Conservation (phyloP, 306 rosid species). For the Argentina anserina region DNA sequence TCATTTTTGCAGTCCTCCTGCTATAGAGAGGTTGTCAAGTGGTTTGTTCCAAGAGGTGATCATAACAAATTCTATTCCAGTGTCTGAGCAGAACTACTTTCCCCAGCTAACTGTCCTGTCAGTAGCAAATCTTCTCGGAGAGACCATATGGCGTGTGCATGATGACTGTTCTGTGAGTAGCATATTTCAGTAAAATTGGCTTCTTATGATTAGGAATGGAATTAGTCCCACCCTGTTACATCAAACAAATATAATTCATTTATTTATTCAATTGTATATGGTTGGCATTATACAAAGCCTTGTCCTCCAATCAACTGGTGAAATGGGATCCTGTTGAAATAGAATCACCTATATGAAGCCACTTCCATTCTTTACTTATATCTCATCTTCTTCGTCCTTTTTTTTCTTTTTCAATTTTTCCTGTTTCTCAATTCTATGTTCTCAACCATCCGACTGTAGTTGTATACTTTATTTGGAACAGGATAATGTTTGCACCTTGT, state of each 20-base stretch:
- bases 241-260: constrained; percentile 5
- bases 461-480: neutral
- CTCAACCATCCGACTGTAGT: neutral
- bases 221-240: neutral
- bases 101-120: constrained; percentile 90
- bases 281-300: neutral
- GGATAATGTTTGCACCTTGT: constrained; percentile 4
- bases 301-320: constrained; percentile 10
- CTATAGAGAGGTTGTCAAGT: constrained; percentile 82
- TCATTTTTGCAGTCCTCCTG: constrained; percentile 79
- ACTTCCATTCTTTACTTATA: neutral
- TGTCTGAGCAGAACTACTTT: constrained; percentile 73
- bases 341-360: neutral
- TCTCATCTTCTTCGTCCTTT: neutral
- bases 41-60: constrained; percentile 97
- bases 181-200: constrained; percentile 50
- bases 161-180: constrained; percentile 98
- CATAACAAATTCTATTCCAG: constrained; percentile 85
- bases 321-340: neutral
- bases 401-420: neutral
- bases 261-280: neutral
- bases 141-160: constrained; percentile 99
- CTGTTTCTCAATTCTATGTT: neutral
- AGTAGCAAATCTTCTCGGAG: constrained; percentile 95
- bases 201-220: constrained; percentile 7